Evolutionary conservation across 768 basidiomycete genomes (phyloP).

Genomic region (Kwoniella bestiolae): DNA sequence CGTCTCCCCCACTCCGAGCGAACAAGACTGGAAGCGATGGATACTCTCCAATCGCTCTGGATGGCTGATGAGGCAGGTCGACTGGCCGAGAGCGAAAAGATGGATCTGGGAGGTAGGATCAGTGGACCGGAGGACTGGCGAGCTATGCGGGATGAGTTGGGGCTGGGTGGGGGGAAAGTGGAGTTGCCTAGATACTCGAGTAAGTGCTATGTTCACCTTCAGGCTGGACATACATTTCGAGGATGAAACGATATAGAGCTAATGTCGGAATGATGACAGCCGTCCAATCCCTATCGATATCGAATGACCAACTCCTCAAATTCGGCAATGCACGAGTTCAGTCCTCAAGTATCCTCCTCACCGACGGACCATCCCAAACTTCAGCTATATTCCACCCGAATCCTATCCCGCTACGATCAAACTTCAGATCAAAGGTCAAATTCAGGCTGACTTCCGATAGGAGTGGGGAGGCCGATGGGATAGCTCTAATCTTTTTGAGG

Average conservation of each 20-base stretch:
- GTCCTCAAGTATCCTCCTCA: conserved; percentile 24
- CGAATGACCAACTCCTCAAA: conserved; percentile 14
- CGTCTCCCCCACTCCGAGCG: conserved; percentile 11
- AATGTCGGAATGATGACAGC: conserved; percentile 3
- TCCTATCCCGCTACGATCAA: conserved; percentile 8
- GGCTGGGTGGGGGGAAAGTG: conserved; percentile 11
- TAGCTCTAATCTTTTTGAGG: conserved; percentile 43
- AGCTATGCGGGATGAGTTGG: conserved; percentile 52
- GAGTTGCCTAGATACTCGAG: conserved; percentile 20
- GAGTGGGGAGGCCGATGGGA: conserved; percentile 52
- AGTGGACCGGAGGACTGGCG: conserved; percentile 58
- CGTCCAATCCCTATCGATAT: conserved; percentile 10
- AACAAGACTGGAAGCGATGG: conserved; percentile 41
- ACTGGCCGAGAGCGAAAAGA: conserved; percentile 33
- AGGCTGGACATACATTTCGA: background rate
- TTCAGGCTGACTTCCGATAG: conserved; percentile 37
- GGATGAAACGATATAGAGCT: background rate
- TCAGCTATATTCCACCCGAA: conserved; percentile 36
- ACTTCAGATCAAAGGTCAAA: conserved; percentile 25
- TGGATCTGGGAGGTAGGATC: conserved; percentile 46
- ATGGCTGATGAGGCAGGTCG: conserved; percentile 36
- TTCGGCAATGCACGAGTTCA: conserved; percentile 30
- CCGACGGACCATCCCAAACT: conserved; percentile 34
- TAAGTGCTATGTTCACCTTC: too few species aligned
- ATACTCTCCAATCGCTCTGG: conserved; percentile 46